phyloP scores from a whole-genome alignment of 2,329 filamentous ascomycete species.

The Verticillium isaacii region DNA sequence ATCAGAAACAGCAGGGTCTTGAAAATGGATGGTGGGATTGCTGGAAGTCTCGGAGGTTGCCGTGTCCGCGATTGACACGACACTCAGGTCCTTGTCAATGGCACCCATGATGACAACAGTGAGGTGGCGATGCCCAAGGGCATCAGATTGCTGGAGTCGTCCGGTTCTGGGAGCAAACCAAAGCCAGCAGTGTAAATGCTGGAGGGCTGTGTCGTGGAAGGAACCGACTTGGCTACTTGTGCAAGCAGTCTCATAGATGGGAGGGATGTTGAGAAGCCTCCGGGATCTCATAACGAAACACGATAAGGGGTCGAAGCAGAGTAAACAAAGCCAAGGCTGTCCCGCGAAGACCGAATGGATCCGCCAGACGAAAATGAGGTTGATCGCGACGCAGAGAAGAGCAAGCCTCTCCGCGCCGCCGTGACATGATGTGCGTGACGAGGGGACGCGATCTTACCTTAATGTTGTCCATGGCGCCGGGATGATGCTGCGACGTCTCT shows the following conservation, averaged over 20 bases:
- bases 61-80: background rate
- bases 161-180: too few species aligned
- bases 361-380: background rate
- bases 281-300: too few species aligned
- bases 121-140: too few species aligned
- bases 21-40: background rate
- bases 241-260: too few species aligned
- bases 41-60: background rate
- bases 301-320: too few species aligned
- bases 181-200: too few species aligned
- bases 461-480: background rate
- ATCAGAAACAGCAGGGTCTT: background rate
- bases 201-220: too few species aligned
- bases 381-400: too few species aligned
- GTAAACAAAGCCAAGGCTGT: too few species aligned
- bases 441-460: background rate
- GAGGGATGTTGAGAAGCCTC: too few species aligned
- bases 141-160: too few species aligned
- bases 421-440: background rate
- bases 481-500: background rate
- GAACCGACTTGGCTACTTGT: too few species aligned
- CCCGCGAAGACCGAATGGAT: background rate
- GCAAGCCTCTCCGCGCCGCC: background rate
- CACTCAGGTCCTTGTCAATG: background rate
- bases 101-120: background rate